phyloP scores from a whole-genome alignment of 148 eudicot genomes.

The Euryodendron excelsum region DNA sequence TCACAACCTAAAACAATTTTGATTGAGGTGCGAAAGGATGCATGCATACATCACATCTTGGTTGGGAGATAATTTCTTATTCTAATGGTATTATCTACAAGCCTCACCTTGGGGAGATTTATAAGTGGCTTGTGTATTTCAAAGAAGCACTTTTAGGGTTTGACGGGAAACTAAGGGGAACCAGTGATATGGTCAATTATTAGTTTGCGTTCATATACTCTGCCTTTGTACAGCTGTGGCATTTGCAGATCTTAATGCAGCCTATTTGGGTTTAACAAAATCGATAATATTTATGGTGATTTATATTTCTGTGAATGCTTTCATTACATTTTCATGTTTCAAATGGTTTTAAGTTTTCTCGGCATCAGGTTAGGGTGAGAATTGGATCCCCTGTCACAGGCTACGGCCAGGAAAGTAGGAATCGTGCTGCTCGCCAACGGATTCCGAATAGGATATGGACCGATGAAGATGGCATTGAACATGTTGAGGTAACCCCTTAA shows the following conservation, averaged over 20 bases:
- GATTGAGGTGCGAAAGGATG: neutral
- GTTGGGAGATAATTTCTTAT: neutral
- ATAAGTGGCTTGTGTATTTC: neutral
- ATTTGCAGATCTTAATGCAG: neutral
- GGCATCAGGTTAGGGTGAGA: conserved; percentile 67
- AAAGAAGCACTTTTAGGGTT: neutral
- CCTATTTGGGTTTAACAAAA: neutral
- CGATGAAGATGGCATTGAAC: conserved; percentile 86
- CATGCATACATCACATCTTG: neutral
- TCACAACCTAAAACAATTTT: neutral
- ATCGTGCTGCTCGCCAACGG: conserved; percentile 88
- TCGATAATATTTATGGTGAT: neutral
- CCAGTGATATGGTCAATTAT: neutral
- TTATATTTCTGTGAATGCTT: neutral
- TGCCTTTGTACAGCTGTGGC: neutral
- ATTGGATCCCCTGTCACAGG: conserved; percentile 89
- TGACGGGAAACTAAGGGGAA: neutral
- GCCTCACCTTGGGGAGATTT: neutral
- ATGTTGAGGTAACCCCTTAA: conserved; percentile 57
- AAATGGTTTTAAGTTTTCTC: conserved; percentile 5
- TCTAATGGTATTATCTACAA: neutral
- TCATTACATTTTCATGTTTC: neutral
- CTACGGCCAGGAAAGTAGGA: conserved; percentile 86
- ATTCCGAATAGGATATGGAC: conserved; percentile 71
- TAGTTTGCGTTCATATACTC: neutral